Percentiles rank a stretch among this genome's conserved stretches.
Evolutionary conservation across 2,329 filamentous ascomycete genomes (phyloP).

Genomic region (Magnaporthiopsis poae): DNA sequence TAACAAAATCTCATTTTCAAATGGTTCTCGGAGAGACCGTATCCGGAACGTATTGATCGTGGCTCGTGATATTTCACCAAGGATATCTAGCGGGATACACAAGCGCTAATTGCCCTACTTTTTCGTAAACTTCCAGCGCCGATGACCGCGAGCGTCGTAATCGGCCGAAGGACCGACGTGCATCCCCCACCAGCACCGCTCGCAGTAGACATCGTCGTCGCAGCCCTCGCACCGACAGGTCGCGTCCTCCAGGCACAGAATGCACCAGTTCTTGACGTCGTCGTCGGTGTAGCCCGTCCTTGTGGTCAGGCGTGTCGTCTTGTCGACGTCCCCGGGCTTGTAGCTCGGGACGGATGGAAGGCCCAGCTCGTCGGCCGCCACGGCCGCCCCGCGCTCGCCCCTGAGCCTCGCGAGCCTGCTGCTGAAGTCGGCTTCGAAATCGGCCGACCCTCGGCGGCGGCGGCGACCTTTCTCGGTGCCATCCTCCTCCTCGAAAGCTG

Average conservation of each 20-base stretch:
- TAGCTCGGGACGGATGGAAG: conserved; percentile 43
- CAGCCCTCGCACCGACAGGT: conserved; percentile 65
- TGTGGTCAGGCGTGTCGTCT: conserved; percentile 23
- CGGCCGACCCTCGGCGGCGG: conserved; percentile 12
- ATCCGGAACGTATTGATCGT: conserved; percentile 19
- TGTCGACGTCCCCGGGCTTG: conserved; percentile 28
- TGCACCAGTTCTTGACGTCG: conserved; percentile 68
- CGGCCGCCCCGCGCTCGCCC: conserved; percentile 19
- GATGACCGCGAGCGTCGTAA: conserved; percentile 61
- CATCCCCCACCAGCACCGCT: conserved; percentile 70
- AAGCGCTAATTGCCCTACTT: background rate
- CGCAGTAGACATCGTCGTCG: conserved; percentile 63
- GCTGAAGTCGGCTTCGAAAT: conserved; percentile 37
- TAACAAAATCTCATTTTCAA: background rate
- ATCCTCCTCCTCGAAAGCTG: conserved; percentile 10
- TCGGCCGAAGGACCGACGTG: conserved; percentile 60
- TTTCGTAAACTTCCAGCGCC: conserved; percentile 31
- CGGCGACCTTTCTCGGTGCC: conserved; percentile 3
- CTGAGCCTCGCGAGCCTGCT: conserved; percentile 43
- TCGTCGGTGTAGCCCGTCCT: conserved; percentile 50
- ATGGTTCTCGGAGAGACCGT: background rate
- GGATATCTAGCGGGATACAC: background rate
- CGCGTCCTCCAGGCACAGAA: conserved; percentile 72
- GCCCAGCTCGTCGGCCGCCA: conserved; percentile 25
- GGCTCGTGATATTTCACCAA: conserved; percentile 34